These are phyloP conservation scores for Inosperma sp. DNA, from an alignment of 768 basidiomycete genomes.

Conservation along the genomic window DNA sequence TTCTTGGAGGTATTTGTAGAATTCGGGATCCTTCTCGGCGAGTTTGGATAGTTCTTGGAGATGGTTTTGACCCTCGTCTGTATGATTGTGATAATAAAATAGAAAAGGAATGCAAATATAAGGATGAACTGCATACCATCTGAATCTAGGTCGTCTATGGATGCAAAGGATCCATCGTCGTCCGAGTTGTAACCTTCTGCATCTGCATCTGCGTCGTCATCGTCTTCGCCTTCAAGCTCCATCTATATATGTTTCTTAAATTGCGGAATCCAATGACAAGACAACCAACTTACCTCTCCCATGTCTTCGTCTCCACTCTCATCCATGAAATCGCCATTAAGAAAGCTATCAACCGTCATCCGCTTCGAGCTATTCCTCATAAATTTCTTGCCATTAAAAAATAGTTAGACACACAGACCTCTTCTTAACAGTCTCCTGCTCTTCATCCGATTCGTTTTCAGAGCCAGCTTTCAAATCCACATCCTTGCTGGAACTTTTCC, in stretches of 20 bases:
- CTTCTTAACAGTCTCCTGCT: slow-evolving; percentile 24
- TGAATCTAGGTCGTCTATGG: slow-evolving; percentile 76
- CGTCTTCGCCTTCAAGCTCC: slow-evolving; percentile 22
- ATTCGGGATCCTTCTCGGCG: slow-evolving; percentile 97
- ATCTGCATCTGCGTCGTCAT: slow-evolving; percentile 19
- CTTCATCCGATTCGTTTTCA: slow-evolving; percentile 34
- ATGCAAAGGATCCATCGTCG: slow-evolving; percentile 67
- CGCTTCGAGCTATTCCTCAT: slow-evolving; percentile 33
- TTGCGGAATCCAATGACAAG: background rate
- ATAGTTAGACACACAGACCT: slow-evolving; percentile 15
- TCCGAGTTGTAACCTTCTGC: slow-evolving; percentile 27
- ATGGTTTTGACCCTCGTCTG: slow-evolving; percentile 73
- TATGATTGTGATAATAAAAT: background rate
- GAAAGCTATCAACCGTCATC: slow-evolving; percentile 75
- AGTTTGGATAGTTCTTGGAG: slow-evolving; percentile 80
- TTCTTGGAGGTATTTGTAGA: slow-evolving; percentile 96
- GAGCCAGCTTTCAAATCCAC: slow-evolving; percentile 30
- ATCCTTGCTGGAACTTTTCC: slow-evolving; percentile 45
- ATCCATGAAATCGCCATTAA: slow-evolving; percentile 70
- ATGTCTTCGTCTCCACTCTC: slow-evolving; percentile 46
- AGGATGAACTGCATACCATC: slow-evolving; percentile 35
- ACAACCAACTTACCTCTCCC: slow-evolving; percentile 22
- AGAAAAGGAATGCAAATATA: background rate
- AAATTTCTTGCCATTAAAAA: no score
- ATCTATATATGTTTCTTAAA: background rate